Evolutionary conservation across 768 basidiomycete species (phyloP).

Genomic region (Butyriboletus loyo): DNA sequence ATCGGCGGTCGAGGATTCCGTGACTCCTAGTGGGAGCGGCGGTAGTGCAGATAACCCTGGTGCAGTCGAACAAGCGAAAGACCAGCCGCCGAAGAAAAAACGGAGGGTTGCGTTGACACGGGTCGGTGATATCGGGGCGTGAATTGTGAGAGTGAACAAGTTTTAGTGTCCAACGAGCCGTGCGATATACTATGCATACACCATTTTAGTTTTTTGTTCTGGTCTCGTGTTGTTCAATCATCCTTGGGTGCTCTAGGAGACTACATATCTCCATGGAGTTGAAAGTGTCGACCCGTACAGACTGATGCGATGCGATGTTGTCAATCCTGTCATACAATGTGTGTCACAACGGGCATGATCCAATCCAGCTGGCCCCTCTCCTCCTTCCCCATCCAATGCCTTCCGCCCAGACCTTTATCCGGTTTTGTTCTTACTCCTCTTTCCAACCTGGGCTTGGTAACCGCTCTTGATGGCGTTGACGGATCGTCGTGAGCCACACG

Average conservation of each 20-base stretch:
- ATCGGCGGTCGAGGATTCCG: constrained; percentile 24
- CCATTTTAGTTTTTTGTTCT: constrained; percentile 14
- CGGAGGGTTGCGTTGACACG: constrained; percentile 73
- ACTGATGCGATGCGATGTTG: constrained; percentile 19
- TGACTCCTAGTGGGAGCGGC: constrained; percentile 12
- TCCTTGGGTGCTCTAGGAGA: not conserved
- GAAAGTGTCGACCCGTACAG: constrained; percentile 11
- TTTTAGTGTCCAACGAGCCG: not conserved
- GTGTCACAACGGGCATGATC: constrained; percentile 3
- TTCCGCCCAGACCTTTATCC: constrained; percentile 45
- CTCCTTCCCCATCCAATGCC: not conserved
- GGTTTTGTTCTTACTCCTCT: constrained; percentile 79
- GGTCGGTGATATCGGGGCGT: constrained; percentile 53
- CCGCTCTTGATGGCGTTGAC: constrained; percentile 98
- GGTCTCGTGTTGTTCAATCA: constrained; percentile 11
- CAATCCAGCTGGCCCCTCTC: not conserved
- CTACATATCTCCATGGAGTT: constrained; percentile 4
- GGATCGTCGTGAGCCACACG: constrained; percentile 85
- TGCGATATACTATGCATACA: constrained; percentile 14
- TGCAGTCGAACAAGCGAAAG: constrained; percentile 21
- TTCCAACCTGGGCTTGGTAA: constrained; percentile 94
- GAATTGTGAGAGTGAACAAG: constrained; percentile 1
- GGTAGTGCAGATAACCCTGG: constrained; percentile 4
- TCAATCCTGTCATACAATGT: constrained; percentile 10
- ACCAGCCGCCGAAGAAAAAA: constrained; percentile 81